These are phyloP conservation scores for Exophiala phaeomuriformis DNA, from an alignment of 2,329 filamentous ascomycete species.

Conservation along the genomic window DNA sequence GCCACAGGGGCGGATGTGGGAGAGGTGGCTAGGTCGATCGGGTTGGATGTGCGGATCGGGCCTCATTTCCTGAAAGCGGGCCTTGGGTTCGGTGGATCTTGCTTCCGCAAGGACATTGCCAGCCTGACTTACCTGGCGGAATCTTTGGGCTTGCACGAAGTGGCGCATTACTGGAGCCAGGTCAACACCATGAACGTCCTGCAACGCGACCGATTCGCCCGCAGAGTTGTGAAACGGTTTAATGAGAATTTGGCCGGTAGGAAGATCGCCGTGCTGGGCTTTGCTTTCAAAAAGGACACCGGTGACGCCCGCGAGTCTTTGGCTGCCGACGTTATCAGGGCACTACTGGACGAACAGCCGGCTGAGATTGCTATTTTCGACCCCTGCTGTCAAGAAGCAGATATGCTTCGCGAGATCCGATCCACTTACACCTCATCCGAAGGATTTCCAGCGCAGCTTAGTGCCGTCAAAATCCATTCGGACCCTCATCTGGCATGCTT, in stretches of 20 bases:
- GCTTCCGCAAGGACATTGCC: constrained; percentile 74
- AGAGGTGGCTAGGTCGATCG: constrained; percentile 61
- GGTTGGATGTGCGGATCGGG: constrained; percentile 65
- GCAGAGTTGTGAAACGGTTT: constrained; percentile 58
- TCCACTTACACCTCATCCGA: constrained; percentile 24
- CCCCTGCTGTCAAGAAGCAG: constrained; percentile 42
- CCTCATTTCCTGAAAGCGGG: constrained; percentile 65
- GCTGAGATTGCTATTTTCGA: constrained; percentile 62
- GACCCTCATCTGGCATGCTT: constrained; percentile 42
- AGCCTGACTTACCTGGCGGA: constrained; percentile 68
- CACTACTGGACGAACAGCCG: constrained; percentile 57
- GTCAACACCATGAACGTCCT: constrained; percentile 72
- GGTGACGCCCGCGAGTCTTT: constrained; percentile 66
- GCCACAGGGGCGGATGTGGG: constrained; percentile 67
- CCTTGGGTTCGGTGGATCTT: constrained; percentile 71
- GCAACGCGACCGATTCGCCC: constrained; percentile 61
- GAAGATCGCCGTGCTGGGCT: constrained; percentile 66
- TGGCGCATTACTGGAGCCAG: constrained; percentile 66
- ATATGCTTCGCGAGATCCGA: constrained; percentile 38
- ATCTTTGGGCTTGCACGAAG: constrained; percentile 60
- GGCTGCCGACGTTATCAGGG: constrained; percentile 60
- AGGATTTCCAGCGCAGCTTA: constrained; percentile 21
- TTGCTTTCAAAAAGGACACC: constrained; percentile 74
- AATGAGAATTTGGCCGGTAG: constrained; percentile 60
- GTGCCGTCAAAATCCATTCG: constrained; percentile 34